Evolutionary conservation across 371 early-diverging fungal genomes (phyloP).

Genomic region (Mucor irregularis): DNA sequence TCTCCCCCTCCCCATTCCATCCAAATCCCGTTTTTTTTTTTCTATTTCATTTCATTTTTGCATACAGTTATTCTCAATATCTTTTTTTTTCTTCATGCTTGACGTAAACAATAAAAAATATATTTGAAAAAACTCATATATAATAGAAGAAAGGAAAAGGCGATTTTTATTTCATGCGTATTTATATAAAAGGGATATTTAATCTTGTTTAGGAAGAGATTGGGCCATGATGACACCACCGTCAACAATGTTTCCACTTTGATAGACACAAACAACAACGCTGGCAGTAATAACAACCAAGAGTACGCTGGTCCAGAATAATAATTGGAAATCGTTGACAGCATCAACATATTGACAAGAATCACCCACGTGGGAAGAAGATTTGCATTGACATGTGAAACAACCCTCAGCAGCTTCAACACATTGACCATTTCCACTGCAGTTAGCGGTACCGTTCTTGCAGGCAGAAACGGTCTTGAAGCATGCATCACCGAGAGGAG

Average conservation of each 20-base stretch:
- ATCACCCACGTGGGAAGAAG: slow-evolving; percentile 29
- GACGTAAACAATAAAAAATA: not conserved
- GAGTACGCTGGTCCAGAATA: slow-evolving; percentile 49
- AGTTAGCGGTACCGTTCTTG: slow-evolving; percentile 31
- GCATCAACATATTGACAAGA: slow-evolving; percentile 41
- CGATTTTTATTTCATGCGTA: not conserved
- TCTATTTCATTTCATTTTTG: too few species aligned
- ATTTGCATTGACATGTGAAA: slow-evolving; percentile 39
- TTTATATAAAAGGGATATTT: slow-evolving; percentile 16
- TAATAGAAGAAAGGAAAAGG: not conserved
- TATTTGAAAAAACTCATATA: not conserved
- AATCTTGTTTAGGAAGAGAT: slow-evolving; percentile 49
- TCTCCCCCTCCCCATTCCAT: too few species aligned
- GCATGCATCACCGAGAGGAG: slow-evolving; percentile 16
- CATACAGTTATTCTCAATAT: too few species aligned
- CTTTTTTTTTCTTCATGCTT: slow-evolving; percentile 1
- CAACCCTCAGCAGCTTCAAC: slow-evolving; percentile 23
- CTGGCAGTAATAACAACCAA: slow-evolving; percentile 40
- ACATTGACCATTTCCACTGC: slow-evolving; percentile 41
- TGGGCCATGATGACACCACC: slow-evolving; percentile 40
- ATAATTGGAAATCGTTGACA: slow-evolving; percentile 44
- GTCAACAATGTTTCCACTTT: slow-evolving; percentile 34
- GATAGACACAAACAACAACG: slow-evolving; percentile 42
- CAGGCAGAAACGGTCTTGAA: slow-evolving; percentile 24
- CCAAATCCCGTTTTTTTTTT: too few species aligned